Evolutionary conservation across 2,329 filamentous ascomycete species (phyloP).

Genomic region (Chrysoporthe deuterocubensis): DNA sequence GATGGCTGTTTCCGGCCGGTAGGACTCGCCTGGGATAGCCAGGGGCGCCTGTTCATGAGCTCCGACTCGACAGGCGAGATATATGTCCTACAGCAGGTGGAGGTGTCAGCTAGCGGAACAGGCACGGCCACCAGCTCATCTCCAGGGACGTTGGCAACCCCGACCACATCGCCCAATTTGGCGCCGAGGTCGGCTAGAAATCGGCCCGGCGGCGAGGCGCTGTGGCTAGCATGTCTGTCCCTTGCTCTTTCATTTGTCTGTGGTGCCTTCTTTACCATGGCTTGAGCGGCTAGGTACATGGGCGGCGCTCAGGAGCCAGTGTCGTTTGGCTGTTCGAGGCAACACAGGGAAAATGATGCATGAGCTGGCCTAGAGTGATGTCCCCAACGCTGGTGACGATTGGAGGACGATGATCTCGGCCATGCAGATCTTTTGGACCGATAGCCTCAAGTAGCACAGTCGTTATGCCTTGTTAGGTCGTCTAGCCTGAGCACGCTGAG

Average conservation of each 20-base stretch:
- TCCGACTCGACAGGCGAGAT: conserved; percentile 69
- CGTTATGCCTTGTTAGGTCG: too few species aligned
- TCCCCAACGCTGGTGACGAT: not conserved
- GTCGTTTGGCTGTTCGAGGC: not conserved
- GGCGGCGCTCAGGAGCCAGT: not conserved
- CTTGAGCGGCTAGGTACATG: conserved; percentile 8
- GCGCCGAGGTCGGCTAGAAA: conserved; percentile 27
- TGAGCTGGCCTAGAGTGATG: not conserved
- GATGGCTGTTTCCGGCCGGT: conserved; percentile 65
- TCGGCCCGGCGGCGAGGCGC: conserved; percentile 18
- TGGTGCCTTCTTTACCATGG: conserved; percentile 29
- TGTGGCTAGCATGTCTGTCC: conserved; percentile 29
- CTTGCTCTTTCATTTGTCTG: conserved; percentile 30
- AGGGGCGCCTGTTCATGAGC: conserved; percentile 63
- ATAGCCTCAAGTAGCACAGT: too few species aligned
- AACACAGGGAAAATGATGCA: not conserved
- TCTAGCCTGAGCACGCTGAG: too few species aligned
- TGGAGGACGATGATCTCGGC: too few species aligned
- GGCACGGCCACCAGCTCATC: conserved; percentile 16
- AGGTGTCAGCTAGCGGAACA: conserved; percentile 22
- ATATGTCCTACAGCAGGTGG: conserved; percentile 52
- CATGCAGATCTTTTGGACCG: too few species aligned
- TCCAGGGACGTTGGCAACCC: conserved; percentile 30
- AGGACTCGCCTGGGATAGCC: conserved; percentile 55
- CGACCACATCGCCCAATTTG: conserved; percentile 28